Conservation (phyloP, 805 yeast species). For the Starmerella scarabaei region DNA sequence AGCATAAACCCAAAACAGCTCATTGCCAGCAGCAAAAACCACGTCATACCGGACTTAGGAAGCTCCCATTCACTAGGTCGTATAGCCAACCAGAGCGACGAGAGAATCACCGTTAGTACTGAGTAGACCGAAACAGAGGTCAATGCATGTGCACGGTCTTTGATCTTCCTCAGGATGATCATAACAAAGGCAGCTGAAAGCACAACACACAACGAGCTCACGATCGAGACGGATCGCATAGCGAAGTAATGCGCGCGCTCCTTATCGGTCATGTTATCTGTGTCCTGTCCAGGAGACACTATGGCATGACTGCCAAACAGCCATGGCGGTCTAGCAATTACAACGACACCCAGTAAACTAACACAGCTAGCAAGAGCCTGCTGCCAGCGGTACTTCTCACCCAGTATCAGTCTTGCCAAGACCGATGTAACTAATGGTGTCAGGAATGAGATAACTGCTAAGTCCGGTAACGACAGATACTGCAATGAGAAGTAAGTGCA, state of each 20-base stretch:
- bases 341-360: slow-evolving; percentile 61
- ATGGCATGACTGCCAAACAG: slow-evolving; percentile 36
- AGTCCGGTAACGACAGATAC: slow-evolving; percentile 66
- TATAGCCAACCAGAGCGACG: slow-evolving; percentile 31
- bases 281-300: not conserved
- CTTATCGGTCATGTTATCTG: slow-evolving; percentile 16
- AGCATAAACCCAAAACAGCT: slow-evolving; percentile 72
- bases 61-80: slow-evolving; percentile 3
- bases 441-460: slow-evolving; percentile 66
- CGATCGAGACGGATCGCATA: slow-evolving; percentile 35
- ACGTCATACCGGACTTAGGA: slow-evolving; percentile 22
- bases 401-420: slow-evolving; percentile 52
- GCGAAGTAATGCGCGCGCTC: not conserved
- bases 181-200: slow-evolving; percentile 13
- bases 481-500: slow-evolving; percentile 63
- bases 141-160: slow-evolving; percentile 66
- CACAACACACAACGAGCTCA: slow-evolving; percentile 39
- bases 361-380: slow-evolving; percentile 59
- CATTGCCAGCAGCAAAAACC: slow-evolving; percentile 47
- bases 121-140: slow-evolving; percentile 70
- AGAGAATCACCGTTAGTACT: slow-evolving; percentile 41
- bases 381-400: slow-evolving; percentile 49
- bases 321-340: slow-evolving; percentile 72
- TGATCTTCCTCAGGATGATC: slow-evolving; percentile 52
- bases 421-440: slow-evolving; percentile 66